Conservation (phyloP, 306 rosid species). For the Dicorynia guianensis region DNA sequence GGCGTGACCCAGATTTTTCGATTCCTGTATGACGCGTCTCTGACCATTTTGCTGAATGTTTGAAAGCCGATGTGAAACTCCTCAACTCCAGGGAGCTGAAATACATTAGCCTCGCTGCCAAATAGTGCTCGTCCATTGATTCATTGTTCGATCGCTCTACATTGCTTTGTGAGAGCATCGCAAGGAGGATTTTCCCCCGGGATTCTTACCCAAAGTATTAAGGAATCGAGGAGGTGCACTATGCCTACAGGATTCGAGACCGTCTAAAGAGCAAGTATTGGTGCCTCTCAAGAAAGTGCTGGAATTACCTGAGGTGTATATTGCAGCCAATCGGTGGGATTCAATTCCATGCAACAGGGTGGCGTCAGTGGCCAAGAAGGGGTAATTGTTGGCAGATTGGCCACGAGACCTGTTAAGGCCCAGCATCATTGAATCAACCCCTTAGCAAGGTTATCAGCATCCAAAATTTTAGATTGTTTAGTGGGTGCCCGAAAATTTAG, state of each 20-base stretch:
- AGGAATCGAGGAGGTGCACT: constrained; percentile 71
- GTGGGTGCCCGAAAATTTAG: too few relatives aligned
- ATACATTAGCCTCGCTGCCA: constrained; percentile 68
- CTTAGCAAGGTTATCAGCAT: too few relatives aligned
- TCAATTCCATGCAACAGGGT: constrained; percentile 65
- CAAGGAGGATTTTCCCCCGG: constrained; percentile 61
- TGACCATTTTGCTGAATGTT: constrained; percentile 58
- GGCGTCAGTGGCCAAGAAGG: constrained; percentile 74
- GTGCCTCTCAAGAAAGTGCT: constrained; percentile 67
- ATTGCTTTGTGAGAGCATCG: constrained; percentile 68
- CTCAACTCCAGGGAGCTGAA: constrained; percentile 37
- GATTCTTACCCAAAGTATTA: constrained; percentile 55
- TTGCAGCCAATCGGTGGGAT: constrained; percentile 65
- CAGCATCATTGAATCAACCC: too few relatives aligned
- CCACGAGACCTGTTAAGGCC: too few relatives aligned
- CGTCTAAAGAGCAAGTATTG: constrained; percentile 64
- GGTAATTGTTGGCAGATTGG: too few relatives aligned
- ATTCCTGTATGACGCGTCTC: constrained; percentile 58
- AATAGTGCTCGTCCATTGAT: constrained; percentile 85
- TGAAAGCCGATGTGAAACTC: constrained; percentile 57
- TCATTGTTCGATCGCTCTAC: constrained; percentile 68
- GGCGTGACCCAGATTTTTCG: constrained; percentile 48
- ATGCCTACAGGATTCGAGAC: constrained; percentile 73
- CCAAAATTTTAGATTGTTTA: too few relatives aligned
- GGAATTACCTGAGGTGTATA: constrained; percentile 78